A percentile compares a stretch with the other conserved stretches of the same genome.
phyloP scores from a whole-genome alignment of 352 stramenopile genomes.

The Salisapilia sapeloensis region DNA sequence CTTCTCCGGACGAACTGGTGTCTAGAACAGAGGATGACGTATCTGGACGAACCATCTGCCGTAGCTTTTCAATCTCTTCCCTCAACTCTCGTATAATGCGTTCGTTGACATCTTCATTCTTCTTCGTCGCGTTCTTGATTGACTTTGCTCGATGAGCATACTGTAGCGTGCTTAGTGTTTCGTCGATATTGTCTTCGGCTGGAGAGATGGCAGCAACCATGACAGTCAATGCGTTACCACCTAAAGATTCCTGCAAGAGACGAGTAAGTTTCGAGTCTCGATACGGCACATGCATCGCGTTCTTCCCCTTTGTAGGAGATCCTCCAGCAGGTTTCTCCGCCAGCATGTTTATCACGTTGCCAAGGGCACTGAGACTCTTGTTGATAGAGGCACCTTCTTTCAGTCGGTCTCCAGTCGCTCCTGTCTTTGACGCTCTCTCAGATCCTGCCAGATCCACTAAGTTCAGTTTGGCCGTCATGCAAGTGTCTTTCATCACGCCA shows the following conservation, averaged over 20 bases:
- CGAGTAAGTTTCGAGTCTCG: slow-evolving; percentile 85
- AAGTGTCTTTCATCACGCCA: slow-evolving; percentile 45
- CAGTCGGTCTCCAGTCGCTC: slow-evolving; percentile 65
- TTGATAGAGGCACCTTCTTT: slow-evolving; percentile 90
- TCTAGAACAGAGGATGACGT: slow-evolving; percentile 9
- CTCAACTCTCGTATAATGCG: slow-evolving; percentile 83
- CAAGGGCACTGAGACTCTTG: slow-evolving; percentile 81
- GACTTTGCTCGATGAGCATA: slow-evolving; percentile 88
- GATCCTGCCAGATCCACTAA: slow-evolving; percentile 85
- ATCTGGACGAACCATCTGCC: slow-evolving; percentile 63
- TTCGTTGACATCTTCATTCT: slow-evolving; percentile 87
- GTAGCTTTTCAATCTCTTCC: slow-evolving; percentile 83
- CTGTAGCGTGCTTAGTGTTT: slow-evolving; percentile 86
- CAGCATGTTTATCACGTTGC: slow-evolving; percentile 87
- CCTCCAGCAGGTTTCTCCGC: slow-evolving; percentile 14
- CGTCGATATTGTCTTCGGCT: slow-evolving; percentile 86
- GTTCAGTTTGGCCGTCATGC: slow-evolving; percentile 83
- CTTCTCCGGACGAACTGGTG: slow-evolving; percentile 3
- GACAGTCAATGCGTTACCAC: slow-evolving; percentile 86
- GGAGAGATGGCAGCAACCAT: slow-evolving; percentile 89
- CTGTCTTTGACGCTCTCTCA: slow-evolving; percentile 78
- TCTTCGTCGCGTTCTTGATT: slow-evolving; percentile 79
- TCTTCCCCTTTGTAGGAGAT: slow-evolving; percentile 14
- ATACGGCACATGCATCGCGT: slow-evolving; percentile 71
- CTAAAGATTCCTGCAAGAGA: slow-evolving; percentile 79